Evolutionary conservation across 805 yeast genomes (phyloP).

Genomic region (Starmerella bombi): DNA sequence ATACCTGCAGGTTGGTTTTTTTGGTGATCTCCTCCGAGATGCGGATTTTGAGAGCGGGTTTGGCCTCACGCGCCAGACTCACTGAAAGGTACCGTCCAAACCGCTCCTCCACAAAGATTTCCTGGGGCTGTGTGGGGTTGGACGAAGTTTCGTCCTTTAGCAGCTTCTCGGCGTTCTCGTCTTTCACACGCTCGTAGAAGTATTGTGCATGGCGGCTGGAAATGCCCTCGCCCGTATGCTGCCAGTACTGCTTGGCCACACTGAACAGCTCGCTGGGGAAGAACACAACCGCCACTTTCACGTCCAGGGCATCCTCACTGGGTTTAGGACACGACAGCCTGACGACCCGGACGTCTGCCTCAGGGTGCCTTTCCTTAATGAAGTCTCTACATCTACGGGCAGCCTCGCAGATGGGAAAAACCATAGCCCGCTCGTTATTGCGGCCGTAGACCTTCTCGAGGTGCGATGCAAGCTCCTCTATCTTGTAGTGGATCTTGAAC

Average conservation of each 20-base stretch:
- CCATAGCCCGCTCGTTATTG: constrained; percentile 58
- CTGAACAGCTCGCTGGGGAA: constrained; percentile 47
- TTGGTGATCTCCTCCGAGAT: constrained; percentile 29
- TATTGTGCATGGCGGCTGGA: constrained; percentile 85
- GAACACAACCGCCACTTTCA: constrained; percentile 66
- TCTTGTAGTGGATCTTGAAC: constrained; percentile 29
- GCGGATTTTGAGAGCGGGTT: constrained; percentile 55
- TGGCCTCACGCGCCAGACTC: constrained; percentile 62
- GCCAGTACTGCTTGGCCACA: constrained; percentile 84
- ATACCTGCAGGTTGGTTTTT: constrained; percentile 5
- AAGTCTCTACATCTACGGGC: constrained; percentile 81
- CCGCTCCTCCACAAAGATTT: constrained; percentile 66
- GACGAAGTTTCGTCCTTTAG: not conserved
- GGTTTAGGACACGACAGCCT: constrained; percentile 24
- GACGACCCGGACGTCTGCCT: constrained; percentile 32
- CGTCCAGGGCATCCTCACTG: constrained; percentile 34
- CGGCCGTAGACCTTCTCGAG: constrained; percentile 59
- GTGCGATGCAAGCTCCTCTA: constrained; percentile 24
- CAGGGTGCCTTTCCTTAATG: constrained; percentile 31
- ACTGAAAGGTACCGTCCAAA: constrained; percentile 82
- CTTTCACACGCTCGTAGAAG: constrained; percentile 34
- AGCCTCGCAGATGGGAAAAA: constrained; percentile 63
- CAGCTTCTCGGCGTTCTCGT: constrained; percentile 25
- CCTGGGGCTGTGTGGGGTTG: constrained; percentile 12
- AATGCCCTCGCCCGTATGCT: constrained; percentile 93